These are phyloP conservation scores for Penicillium parvum DNA, from an alignment of 495 filamentous ascomycete species.

Conservation along the genomic window DNA sequence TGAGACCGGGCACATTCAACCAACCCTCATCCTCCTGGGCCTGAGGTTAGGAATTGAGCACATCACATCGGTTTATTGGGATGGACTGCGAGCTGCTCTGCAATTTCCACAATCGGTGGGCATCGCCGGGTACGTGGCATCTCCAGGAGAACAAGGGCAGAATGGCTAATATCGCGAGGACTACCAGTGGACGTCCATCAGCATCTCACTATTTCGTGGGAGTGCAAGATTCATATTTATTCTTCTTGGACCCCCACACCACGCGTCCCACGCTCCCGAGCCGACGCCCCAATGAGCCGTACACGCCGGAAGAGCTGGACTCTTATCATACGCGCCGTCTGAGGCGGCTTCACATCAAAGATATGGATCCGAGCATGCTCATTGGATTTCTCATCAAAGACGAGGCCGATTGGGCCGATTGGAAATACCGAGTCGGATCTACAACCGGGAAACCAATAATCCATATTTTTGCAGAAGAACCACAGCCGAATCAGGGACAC, in stretches of 20 bases:
- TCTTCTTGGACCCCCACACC: conserved; percentile 92
- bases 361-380: conserved; percentile 99
- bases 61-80: conserved; percentile 88
- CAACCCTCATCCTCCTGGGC: conserved; percentile 84
- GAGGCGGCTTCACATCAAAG: conserved; percentile 74
- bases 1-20: conserved; percentile 60
- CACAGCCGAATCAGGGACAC: conserved; percentile 51
- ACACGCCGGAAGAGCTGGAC: conserved; percentile 67
- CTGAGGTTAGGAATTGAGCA: conserved; percentile 89
- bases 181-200: conserved; percentile 76
- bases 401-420: conserved; percentile 78
- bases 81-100: conserved; percentile 74
- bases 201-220: conserved; percentile 96
- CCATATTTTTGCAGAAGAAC: conserved; percentile 59
- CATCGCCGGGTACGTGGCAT: conserved; percentile 76
- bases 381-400: conserved; percentile 89
- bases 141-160: neutral
- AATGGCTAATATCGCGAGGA: conserved; percentile 5
- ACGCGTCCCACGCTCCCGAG: conserved; percentile 66
- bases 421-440: conserved; percentile 64
- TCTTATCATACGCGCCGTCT: conserved; percentile 85
- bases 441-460: conserved; percentile 79
- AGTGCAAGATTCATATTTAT: conserved; percentile 82
- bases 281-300: conserved; percentile 45
- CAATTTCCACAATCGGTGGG: conserved; percentile 88